Base-by-base conservation (phyloP, 495 filamentous ascomycete genomes). In the Penicillium fimorum region DNA sequence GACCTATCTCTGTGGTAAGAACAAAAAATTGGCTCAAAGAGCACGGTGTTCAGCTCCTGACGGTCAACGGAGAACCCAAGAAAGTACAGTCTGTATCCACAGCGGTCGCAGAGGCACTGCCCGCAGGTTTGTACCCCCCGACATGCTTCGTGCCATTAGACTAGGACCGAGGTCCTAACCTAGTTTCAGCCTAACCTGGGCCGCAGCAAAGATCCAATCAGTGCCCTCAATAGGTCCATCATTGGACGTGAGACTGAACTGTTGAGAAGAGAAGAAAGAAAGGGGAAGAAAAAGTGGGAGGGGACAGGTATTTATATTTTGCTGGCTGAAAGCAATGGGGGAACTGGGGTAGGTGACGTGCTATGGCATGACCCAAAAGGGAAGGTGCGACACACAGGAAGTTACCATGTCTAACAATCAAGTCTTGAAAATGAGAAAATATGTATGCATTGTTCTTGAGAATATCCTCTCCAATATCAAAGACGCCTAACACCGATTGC, bases 401-500 rank as follows among this genome's bases (percentile, higher is more conserved):
- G 35, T 2, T 37, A 15, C 15, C 35, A 38, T 15, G 35, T 9
- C n/a, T 17, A 17, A 4, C 6, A 35, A 9, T 8, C 0, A 3
- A 17, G n/a, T n/a, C 18, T 30, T 33, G 17, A 46, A 22, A 25
- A 54, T 37, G 22, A 30, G 9, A 37, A 52, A 53, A 37, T 37
- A n/a, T 35, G 33, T 50, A 63, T 60, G 53, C 53, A 63, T 62
- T 47, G 35, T 27, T 47, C 25, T 51, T 47, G 53, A 15, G 49
- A 51, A 47, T 48, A 22, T n/a, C 50, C n/a, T 35, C 35, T 41
- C 56, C 47, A 46, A 55, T 60, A 61, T 59, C 24, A 56, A 52
- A 65, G 57, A 65, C 57, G 51, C 57, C 62, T 50, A 62, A 64
- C 58, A 56, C 61, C 61, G 41, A 46, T 42, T 37, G 42, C 45